Evolutionary conservation across 176 grass and related monocot genomes (phyloP).

Genomic region (Triticum monococcum): DNA sequence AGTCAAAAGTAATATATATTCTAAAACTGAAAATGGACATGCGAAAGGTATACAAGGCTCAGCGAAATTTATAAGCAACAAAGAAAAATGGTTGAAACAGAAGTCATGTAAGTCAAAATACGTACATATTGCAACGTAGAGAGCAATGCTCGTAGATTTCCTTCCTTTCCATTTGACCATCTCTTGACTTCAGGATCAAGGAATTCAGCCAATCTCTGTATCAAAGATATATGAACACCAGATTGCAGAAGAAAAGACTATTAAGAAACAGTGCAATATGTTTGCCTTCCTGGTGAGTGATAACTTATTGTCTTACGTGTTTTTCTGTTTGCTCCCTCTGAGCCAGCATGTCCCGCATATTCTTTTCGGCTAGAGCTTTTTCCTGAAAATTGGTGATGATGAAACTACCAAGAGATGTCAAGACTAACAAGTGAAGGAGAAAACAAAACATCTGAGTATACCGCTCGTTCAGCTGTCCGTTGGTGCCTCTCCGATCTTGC

Average conservation of each 20-base stretch:
- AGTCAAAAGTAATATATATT: background rate
- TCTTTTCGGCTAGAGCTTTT: slow-evolving; percentile 97
- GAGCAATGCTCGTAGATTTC: slow-evolving; percentile 92
- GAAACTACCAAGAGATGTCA: slow-evolving; percentile 15
- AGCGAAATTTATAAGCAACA: background rate
- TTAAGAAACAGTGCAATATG: background rate
- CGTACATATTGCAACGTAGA: slow-evolving; percentile 98
- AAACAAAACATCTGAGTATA: slow-evolving; percentile 43
- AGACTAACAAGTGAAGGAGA: slow-evolving; percentile 27
- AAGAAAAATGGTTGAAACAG: slow-evolving; percentile 17
- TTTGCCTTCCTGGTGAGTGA: slow-evolving; percentile 13
- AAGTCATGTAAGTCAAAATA: slow-evolving; percentile 26
- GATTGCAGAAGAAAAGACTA: slow-evolving; percentile 13
- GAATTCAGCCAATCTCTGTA: slow-evolving; percentile 92
- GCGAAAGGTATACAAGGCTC: background rate
- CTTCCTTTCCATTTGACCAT: slow-evolving; percentile 99
- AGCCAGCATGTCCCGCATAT: slow-evolving; percentile 77
- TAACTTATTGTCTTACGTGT: slow-evolving; percentile 56
- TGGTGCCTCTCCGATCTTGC: slow-evolving; percentile 89
- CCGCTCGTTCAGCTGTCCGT: slow-evolving; percentile 82
- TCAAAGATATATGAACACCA: slow-evolving; percentile 9
- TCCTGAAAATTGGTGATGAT: slow-evolving; percentile 56
- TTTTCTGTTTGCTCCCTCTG: slow-evolving; percentile 92
- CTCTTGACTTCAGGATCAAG: slow-evolving; percentile 94
- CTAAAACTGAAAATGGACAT: background rate